Evolutionary conservation across 148 eudicot species (phyloP).

Genomic region (Oxyria digyna): DNA sequence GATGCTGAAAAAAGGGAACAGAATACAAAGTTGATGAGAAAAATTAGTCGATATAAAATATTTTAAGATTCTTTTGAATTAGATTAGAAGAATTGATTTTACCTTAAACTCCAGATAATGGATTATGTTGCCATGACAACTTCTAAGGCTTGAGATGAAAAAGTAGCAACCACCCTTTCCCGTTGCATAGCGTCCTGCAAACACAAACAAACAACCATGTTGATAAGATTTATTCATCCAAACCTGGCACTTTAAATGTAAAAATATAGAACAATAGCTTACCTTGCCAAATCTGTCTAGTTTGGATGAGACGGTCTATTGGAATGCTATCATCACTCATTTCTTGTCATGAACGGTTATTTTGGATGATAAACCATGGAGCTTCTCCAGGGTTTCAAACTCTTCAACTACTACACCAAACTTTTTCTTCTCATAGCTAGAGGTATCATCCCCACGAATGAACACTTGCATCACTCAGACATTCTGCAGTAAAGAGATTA

Average conservation of each 20-base stretch:
- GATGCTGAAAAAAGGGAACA: slow-evolving; percentile 51
- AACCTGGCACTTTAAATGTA: not conserved
- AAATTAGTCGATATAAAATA: not conserved
- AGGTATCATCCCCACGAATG: slow-evolving; percentile 36
- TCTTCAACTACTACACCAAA: slow-evolving; percentile 23
- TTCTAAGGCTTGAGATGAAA: slow-evolving; percentile 93
- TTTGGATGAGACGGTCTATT: slow-evolving; percentile 46
- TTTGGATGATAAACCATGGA: slow-evolving; percentile 28
- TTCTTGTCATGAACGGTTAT: slow-evolving; percentile 86
- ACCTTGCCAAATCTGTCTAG: slow-evolving; percentile 97
- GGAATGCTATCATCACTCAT: slow-evolving; percentile 92
- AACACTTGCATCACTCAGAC: slow-evolving; percentile 69
- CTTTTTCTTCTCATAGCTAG: slow-evolving; percentile 32
- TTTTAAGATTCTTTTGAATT: no score
- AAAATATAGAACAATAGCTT: not conserved
- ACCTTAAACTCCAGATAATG: slow-evolving; percentile 72
- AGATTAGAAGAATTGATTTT: not conserved
- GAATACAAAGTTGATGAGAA: not conserved
- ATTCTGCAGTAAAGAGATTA: no score
- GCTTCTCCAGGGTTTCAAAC: slow-evolving; percentile 26
- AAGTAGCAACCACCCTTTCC: slow-evolving; percentile 61
- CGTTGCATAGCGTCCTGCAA: slow-evolving; percentile 89
- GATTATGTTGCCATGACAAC: slow-evolving; percentile 87
- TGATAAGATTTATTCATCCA: not conserved
- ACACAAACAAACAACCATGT: slow-evolving; percentile 4